Conservation (phyloP, 129 eudicot species). For the Flaveria ramosissima region DNA sequence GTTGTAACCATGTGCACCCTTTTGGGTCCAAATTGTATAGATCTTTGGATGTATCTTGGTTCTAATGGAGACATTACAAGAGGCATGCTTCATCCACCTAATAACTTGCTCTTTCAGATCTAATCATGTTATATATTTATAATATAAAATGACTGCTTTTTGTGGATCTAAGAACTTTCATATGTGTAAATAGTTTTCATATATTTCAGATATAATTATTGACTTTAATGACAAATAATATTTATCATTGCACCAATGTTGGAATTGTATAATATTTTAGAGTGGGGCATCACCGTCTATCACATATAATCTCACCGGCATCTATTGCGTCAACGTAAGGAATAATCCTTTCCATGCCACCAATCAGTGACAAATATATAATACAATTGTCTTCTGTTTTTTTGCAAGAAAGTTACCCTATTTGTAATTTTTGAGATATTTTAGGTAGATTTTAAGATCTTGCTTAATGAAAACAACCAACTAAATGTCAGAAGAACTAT, state of each 20-base stretch:
- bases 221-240: neutral
- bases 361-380: neutral
- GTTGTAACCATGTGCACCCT: conserved; percentile 33
- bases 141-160: conserved; percentile 3
- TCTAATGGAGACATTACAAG: conserved; percentile 20
- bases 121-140: conserved; percentile 1
- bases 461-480: too few species aligned
- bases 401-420: too few species aligned
- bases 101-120: conserved; percentile 27
- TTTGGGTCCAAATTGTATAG: conserved; percentile 17
- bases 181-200: neutral
- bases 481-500: too few species aligned
- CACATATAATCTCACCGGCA: conserved; percentile 8
- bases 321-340: conserved; percentile 24
- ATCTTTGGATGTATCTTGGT: conserved; percentile 36
- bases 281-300: conserved; percentile 9
- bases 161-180: conserved; percentile 12
- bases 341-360: conserved; percentile 26
- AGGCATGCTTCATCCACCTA: conserved; percentile 24
- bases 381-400: too few species aligned
- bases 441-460: too few species aligned
- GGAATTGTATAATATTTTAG: neutral
- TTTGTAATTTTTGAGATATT: too few species aligned
- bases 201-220: neutral
- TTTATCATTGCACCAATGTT: neutral